Conservation (phyloP, 768 basidiomycete genomes). For the Leccinum incarnatum region DNA sequence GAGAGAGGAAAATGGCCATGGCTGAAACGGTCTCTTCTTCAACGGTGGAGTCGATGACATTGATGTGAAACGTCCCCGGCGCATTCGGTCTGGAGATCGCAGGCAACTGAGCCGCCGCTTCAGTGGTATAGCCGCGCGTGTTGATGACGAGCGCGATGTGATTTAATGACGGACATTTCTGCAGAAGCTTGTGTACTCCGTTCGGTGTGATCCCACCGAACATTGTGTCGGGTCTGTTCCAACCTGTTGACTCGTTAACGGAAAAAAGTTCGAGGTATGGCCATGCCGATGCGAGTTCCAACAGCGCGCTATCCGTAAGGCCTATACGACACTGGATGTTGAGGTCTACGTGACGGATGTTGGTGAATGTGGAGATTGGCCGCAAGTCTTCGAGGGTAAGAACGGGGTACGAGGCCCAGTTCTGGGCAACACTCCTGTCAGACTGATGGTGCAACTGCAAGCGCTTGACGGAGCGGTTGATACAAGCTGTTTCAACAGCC, state of each 20-base stretch:
- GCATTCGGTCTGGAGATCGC: background rate
- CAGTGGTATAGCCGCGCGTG: background rate
- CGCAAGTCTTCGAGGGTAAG: background rate
- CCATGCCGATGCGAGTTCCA: background rate
- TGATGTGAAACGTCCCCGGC: background rate
- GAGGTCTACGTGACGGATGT: background rate
- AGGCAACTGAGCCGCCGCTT: background rate
- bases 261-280: background rate
- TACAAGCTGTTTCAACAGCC: background rate
- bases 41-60: background rate
- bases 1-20: background rate
- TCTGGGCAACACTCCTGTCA: background rate
- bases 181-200: background rate
- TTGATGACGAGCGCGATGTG: background rate
- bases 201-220: background rate
- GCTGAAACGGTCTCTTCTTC: background rate
- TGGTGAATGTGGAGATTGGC: background rate
- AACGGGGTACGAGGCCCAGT: background rate
- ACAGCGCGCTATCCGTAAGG: background rate
- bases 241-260: background rate
- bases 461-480: background rate
- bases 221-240: background rate
- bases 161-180: background rate
- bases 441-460: background rate
- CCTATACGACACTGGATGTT: background rate